Percentiles rank a stretch among this genome's conserved stretches.
phyloP scores from a whole-genome alignment of 176 grass and related monocot species.

The Alopecurus myosuroides region DNA sequence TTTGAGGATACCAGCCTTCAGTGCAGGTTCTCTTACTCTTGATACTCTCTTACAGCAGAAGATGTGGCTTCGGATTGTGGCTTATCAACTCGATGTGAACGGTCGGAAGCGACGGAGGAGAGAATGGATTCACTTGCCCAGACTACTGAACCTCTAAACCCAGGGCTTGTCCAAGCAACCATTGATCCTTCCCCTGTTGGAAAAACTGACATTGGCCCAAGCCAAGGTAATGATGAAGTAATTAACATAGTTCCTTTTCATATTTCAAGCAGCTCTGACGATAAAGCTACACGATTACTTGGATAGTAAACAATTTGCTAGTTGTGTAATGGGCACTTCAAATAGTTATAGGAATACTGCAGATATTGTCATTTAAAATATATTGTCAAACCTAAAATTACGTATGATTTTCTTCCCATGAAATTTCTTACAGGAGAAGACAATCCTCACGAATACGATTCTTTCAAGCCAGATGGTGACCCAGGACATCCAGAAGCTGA shows the following conservation, averaged over 20 bases:
- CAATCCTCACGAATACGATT: too few species aligned
- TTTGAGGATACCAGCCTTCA: not conserved
- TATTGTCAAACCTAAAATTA: too few species aligned
- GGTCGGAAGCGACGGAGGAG: not conserved
- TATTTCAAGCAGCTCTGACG: not conserved
- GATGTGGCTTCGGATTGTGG: not conserved
- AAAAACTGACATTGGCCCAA: not conserved
- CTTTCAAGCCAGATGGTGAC: too few species aligned
- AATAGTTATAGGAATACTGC: too few species aligned
- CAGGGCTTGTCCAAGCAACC: not conserved
- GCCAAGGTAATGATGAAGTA: not conserved
- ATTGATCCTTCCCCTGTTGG: not conserved
- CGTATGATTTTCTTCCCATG: too few species aligned
- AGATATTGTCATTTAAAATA: too few species aligned
- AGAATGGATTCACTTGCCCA: constrained; percentile 1
- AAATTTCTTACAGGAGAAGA: too few species aligned
- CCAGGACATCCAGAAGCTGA: too few species aligned
- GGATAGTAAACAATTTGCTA: too few species aligned
- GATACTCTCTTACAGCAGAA: not conserved
- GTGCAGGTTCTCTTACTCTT: not conserved
- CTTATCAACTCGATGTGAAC: not conserved
- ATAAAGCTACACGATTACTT: not conserved
- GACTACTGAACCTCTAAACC: not conserved
- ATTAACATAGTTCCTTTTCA: not conserved
- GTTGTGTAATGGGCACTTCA: too few species aligned